Conservation (phyloP, 75 land plant species). For the Cupressus sempervirens region DNA sequence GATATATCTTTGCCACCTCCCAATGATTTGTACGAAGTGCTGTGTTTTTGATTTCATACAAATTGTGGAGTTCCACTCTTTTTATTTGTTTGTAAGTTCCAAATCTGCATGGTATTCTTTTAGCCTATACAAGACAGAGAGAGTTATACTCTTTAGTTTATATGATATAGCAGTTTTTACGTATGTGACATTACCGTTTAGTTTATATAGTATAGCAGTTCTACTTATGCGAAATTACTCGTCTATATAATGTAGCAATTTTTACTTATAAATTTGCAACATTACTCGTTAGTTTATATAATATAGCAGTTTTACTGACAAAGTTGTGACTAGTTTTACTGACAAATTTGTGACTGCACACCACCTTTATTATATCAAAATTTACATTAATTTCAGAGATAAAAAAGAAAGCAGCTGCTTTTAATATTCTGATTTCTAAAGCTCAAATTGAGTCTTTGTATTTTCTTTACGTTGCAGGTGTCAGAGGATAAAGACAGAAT, state of each 20-base stretch:
- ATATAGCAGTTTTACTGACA: background rate
- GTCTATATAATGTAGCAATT: too few relatives aligned
- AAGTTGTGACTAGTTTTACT: background rate
- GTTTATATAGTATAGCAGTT: too few relatives aligned
- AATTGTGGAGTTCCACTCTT: background rate
- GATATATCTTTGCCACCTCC: background rate
- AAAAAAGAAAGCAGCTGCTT: background rate
- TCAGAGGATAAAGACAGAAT: conserved; percentile 92
- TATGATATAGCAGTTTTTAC: background rate
- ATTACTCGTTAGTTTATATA: too few relatives aligned
- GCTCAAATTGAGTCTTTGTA: background rate
- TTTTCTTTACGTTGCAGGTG: conserved; percentile 50
- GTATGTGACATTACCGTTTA: too few relatives aligned
- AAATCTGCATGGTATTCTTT: background rate
- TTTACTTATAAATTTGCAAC: too few relatives aligned
- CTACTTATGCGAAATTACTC: background rate
- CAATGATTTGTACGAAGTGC: background rate
- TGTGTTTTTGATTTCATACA: background rate
- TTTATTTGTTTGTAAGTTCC: background rate
- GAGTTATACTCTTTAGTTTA: background rate
- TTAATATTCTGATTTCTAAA: background rate
- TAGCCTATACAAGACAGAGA: background rate
- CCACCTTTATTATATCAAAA: background rate
- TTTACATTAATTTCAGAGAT: background rate
- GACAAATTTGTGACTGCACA: background rate